Percentiles rank a stretch among this genome's conserved stretches.
These are phyloP conservation scores for Baorangia bicolor DNA, from an alignment of 768 basidiomycete genomes.

Conservation along the genomic window DNA sequence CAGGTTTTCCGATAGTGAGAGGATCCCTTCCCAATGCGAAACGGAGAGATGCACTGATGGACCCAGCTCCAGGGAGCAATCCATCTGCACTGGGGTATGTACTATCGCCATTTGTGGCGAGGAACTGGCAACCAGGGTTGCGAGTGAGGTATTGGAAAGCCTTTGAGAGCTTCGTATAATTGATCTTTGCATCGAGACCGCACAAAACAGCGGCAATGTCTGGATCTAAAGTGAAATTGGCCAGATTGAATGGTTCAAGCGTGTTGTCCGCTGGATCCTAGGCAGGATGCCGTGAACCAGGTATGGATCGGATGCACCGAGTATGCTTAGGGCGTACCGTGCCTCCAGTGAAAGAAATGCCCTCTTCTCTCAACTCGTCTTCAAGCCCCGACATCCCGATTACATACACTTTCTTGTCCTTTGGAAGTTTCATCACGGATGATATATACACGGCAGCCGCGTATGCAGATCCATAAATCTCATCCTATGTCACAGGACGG, in stretches of 20 bases:
- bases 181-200: constrained; percentile 82
- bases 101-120: constrained; percentile 91
- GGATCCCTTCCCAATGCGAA: constrained; percentile 71
- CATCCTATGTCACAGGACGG: constrained; percentile 58
- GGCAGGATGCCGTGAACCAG: neutral
- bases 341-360: constrained; percentile 77
- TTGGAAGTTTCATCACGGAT: constrained; percentile 83
- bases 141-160: constrained; percentile 86
- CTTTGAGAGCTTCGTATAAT: constrained; percentile 93
- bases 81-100: constrained; percentile 79
- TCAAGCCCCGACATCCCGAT: constrained; percentile 91
- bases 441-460: constrained; percentile 84
- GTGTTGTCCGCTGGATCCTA: constrained; percentile 87
- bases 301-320: neutral
- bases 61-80: constrained; percentile 82
- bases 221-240: constrained; percentile 71
- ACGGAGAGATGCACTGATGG: constrained; percentile 79
- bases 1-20: constrained; percentile 86
- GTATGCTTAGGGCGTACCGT: constrained; percentile 53
- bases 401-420: constrained; percentile 92
- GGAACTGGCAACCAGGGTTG: constrained; percentile 78
- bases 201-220: constrained; percentile 91
- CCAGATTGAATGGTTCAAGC: constrained; percentile 64
- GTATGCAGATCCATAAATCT: constrained; percentile 95
- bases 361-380: constrained; percentile 89